Percentiles rank a stretch among this genome's conserved stretches.
phyloP scores from a whole-genome alignment of 1,284 basidiomycete species.

The Trametes polyzona region DNA sequence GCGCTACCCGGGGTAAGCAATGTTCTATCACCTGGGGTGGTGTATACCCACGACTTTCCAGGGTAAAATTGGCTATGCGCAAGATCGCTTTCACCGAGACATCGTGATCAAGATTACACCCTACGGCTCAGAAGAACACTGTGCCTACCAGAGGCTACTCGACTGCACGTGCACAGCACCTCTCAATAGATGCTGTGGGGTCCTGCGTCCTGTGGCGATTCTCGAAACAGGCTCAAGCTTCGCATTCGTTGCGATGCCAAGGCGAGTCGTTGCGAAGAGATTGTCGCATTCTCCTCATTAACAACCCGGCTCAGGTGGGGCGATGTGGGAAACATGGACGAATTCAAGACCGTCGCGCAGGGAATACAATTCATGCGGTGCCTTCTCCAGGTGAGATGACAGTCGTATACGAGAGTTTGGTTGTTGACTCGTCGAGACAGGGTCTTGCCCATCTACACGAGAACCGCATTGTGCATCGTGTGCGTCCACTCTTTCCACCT shows the following conservation, averaged over 20 bases:
- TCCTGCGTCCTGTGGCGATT: constrained; percentile 7
- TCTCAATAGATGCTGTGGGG: background rate
- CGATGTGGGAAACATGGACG: background rate
- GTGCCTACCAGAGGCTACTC: background rate
- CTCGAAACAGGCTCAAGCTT: constrained; percentile 2
- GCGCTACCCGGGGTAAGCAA: too few relatives aligned
- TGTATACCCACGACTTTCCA: background rate
- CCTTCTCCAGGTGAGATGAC: background rate
- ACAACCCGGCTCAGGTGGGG: constrained; percentile 1
- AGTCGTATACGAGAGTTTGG: background rate
- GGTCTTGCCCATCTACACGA: background rate
- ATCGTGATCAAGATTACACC: background rate
- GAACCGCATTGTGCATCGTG: constrained; percentile 6
- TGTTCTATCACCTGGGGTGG: too few relatives aligned
- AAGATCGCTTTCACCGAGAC: background rate
- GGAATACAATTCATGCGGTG: background rate
- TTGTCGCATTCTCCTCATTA: background rate
- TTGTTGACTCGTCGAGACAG: background rate
- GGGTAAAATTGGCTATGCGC: background rate
- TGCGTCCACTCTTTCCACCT: too few relatives aligned
- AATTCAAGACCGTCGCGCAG: background rate
- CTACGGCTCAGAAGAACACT: background rate
- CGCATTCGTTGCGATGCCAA: constrained; percentile 5
- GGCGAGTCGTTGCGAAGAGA: background rate
- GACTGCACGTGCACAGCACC: background rate